These are phyloP conservation scores for Blastocystis sp. DNA, from an alignment of 352 stramenopile species.

Conservation along the genomic window DNA sequence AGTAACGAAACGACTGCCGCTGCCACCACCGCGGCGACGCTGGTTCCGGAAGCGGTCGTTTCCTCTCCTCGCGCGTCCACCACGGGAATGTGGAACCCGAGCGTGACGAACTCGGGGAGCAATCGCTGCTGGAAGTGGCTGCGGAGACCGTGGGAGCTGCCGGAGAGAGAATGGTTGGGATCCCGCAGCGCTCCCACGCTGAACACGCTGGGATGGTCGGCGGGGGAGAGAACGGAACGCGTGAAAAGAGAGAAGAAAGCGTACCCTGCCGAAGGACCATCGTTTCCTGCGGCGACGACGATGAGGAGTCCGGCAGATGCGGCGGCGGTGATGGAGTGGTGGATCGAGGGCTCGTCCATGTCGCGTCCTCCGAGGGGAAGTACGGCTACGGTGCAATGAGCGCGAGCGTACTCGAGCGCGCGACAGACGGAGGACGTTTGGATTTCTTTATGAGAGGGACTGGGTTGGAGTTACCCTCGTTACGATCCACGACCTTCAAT, in stretches of 20 bases:
- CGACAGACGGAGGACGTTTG: background rate
- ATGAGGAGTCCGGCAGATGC: background rate
- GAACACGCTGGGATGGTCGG: background rate
- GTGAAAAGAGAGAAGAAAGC: background rate
- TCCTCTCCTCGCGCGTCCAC: background rate
- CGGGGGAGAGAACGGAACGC: background rate
- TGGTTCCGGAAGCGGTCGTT: background rate
- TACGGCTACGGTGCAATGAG: background rate
- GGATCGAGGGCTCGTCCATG: background rate
- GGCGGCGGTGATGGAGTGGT: background rate
- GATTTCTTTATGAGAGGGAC: background rate
- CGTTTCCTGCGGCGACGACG: background rate
- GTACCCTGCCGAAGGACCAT: background rate
- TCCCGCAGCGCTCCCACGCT: background rate
- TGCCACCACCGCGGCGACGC: background rate
- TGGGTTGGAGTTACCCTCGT: background rate
- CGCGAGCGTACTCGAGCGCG: background rate
- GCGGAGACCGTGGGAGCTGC: background rate
- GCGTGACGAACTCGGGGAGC: background rate
- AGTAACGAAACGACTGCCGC: background rate
- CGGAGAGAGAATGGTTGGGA: background rate
- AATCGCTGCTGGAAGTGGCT: background rate
- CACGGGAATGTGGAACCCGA: background rate
- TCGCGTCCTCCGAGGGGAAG: background rate
- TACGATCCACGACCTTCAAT: background rate